Evolutionary conservation across 257 asterid genomes (phyloP), one percentile per base, ranked within the genome.

Genomic region (Nicotiana attenuata): DNA sequence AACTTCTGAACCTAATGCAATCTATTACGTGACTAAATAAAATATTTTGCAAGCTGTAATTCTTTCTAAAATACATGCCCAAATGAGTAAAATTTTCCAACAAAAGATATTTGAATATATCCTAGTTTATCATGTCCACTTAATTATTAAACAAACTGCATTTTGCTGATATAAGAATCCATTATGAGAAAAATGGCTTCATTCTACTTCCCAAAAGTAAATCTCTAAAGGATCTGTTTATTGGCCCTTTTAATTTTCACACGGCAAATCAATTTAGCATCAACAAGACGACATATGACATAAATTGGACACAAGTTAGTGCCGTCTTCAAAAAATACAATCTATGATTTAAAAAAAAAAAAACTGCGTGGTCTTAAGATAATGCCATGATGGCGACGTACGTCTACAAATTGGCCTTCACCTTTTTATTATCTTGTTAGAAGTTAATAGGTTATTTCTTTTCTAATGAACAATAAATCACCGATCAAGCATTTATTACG

Each of bases 351-450:
- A 47, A 47, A 14, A 9, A 41, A 5, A 68, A n/a, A 67, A 71
- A 22, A 22, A 24, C 28, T 19, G 29, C 26, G 38, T 80, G 61
- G 15, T 47, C 76, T 76, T 11, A 60, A 61, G 80, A 73, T 41
- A 65, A 76, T 79, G 59, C 67, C 83, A 53, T 61, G 87, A 87
- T 65, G n/a, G 86, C 20, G 90, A 87, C 89, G 28, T 82, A 24
- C 85, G 31, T 57, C 31, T 55, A 73, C 24, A 73, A 73, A 57
- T 73, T 47, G 79, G 52, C 79, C 41, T 73, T 64, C n/a, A 64
- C 69, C 7, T 64, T 64, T 64, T 28, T 64, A 64, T 64, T 19
- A 84, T 5, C 33, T 20, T 26, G 16, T 11, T 13, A 64, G 9
- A 64, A 26, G 20, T 1, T 13, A 13, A 64, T 13, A 3, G 38